Conservation (phyloP, 78 protist species). For the Chrysochromulina tobinii region DNA sequence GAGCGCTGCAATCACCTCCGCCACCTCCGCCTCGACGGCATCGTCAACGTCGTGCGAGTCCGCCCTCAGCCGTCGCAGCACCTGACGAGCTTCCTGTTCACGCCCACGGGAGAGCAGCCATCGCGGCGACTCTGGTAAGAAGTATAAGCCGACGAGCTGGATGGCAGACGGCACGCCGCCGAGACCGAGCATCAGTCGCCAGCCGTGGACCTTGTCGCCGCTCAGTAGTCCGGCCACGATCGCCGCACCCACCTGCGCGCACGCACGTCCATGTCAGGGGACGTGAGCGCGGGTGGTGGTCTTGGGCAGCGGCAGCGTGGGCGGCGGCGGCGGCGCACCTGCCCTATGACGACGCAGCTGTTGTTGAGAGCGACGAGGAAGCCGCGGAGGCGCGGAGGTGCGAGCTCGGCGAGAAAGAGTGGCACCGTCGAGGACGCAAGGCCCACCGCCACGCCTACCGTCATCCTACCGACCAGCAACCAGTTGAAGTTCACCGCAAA, state of each 20-base stretch:
- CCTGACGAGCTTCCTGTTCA: background rate
- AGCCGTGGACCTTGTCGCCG: background rate
- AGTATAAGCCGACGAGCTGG: background rate
- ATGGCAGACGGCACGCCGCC: background rate
- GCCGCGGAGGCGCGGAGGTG: conserved; percentile 30
- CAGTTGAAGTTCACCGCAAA: background rate
- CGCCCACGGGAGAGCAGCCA: background rate
- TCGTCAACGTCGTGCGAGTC: background rate
- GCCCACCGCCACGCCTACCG: conserved; percentile 51
- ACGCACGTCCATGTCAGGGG: too few relatives aligned
- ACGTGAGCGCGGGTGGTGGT: too few relatives aligned
- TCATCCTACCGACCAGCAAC: conserved; percentile 23
- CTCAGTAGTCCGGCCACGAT: background rate
- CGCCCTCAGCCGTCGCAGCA: background rate
- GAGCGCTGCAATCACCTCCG: background rate
- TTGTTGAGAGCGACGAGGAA: background rate
- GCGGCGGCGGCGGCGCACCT: background rate
- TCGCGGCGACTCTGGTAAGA: background rate
- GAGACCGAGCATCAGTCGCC: background rate
- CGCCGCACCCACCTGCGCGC: background rate
- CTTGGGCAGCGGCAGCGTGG: too few relatives aligned
- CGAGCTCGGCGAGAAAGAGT: conserved; percentile 47
- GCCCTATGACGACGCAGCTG: background rate
- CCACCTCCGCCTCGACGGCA: background rate
- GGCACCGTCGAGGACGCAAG: conserved; percentile 37